phyloP scores from a whole-genome alignment of 345 rosid species.

The Toxicodendron radicans region DNA sequence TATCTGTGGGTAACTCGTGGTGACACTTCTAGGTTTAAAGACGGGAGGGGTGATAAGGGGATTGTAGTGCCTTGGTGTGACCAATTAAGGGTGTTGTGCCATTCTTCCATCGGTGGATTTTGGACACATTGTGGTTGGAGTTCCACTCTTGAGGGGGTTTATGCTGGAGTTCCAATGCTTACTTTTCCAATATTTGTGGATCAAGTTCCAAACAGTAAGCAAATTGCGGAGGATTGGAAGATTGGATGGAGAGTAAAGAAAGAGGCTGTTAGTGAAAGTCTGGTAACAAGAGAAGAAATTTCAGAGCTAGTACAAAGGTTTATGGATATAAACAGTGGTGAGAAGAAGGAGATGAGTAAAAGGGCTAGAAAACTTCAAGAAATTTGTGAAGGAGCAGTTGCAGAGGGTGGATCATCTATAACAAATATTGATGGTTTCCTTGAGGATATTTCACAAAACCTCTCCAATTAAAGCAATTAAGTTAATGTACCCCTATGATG shows the following conservation, averaged over 20 bases:
- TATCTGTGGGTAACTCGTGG: constrained; percentile 34
- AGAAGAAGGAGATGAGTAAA: constrained; percentile 24
- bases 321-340: constrained; percentile 25
- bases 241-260: constrained; percentile 33
- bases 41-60: constrained; percentile 16
- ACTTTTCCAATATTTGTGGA: constrained; percentile 35
- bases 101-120: constrained; percentile 41
- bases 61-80: constrained; percentile 39
- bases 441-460: background rate
- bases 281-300: constrained; percentile 32
- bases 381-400: constrained; percentile 19
- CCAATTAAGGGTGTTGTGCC: constrained; percentile 35
- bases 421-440: constrained; percentile 12
- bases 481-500: too few species aligned
- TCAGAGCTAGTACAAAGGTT: constrained; percentile 16
- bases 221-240: constrained; percentile 38
- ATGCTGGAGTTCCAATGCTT: constrained; percentile 44
- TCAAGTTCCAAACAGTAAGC: constrained; percentile 33
- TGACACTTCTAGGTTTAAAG: constrained; percentile 13
- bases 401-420: constrained; percentile 30
- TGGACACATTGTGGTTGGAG: constrained; percentile 46
- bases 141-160: constrained; percentile 33
- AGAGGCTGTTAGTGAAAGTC: background rate
- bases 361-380: constrained; percentile 22
- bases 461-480: too few species aligned